Evolutionary conservation across 2,329 filamentous ascomycete genomes (phyloP), one percentile per base, ranked within the genome.

Genomic region (Botrytis pseudocinerea): DNA sequence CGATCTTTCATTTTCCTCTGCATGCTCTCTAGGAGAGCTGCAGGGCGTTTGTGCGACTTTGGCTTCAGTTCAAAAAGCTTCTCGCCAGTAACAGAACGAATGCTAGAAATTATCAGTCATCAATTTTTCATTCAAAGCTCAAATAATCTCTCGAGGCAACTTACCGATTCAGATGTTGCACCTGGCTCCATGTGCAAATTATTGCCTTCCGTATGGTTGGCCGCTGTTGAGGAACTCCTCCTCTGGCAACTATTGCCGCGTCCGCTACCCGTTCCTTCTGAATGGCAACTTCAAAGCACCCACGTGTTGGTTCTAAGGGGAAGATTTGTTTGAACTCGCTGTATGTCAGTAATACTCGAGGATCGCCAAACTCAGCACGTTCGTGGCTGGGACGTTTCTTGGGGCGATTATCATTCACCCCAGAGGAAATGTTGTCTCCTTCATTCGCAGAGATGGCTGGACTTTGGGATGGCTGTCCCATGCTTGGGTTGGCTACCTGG

Each of bases 111-210:
- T n/a, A 1, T 18, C 10, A 40, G 22, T 61, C 8, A 61, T 22
- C 22, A 16, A 61, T 9, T n/a, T n/a, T n/a, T n/a, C n/a, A n/a
- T n/a, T n/a, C 10, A 9, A 40, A 3, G 10, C 10, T 25, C 12
- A 38, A 12, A 38, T 4, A 9, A 1, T 0, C 4, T 0, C 22
- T 8, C 0, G 12, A 4, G 22, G 0, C 0, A 9, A 40, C 59
- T 40, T 18, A 61, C 59, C 38, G 35, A 42, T 62, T 42, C 0
- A 62, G 40, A 25, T 22, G 28, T 28, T 32, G 22, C 0, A 32
- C 40, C 12, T n/a, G 40, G 16, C 1, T 6, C 40, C 61, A 42
- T 4, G 8, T 63, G 38, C n/a, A n/a, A 4, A 63, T 28, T 2
- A 63, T 63, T 1, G n/a, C 18, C 16, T n/a, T 63, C 1, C 25